Percentiles rank a stretch among this genome's conserved stretches.
Evolutionary conservation across 352 stramenopile species (phyloP).

Genomic region (Globisporangium perplexum): DNA sequence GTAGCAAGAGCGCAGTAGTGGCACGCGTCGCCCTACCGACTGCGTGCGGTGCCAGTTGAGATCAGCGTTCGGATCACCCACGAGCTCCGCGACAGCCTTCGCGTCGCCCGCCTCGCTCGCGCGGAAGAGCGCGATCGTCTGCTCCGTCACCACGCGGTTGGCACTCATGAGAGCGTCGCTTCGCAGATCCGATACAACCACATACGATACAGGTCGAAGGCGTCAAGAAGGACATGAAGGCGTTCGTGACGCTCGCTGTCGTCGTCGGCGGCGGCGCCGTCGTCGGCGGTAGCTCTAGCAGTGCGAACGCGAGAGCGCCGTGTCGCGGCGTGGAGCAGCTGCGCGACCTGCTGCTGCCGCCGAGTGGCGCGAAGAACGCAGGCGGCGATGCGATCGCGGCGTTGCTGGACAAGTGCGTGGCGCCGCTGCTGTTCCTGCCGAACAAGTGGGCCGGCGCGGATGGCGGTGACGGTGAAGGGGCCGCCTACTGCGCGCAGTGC

Average conservation of each 20-base stretch:
- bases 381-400: slow-evolving; percentile 3
- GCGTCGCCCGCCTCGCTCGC: slow-evolving; percentile 50
- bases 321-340: slow-evolving; percentile 24
- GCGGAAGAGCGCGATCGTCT: slow-evolving; percentile 55
- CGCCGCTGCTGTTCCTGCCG: slow-evolving; percentile 29
- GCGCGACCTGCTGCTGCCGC: slow-evolving; percentile 13
- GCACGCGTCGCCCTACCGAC: slow-evolving; percentile 26
- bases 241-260: not conserved
- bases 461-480: slow-evolving; percentile 12
- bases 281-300: not conserved
- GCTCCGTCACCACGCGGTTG: slow-evolving; percentile 49
- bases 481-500: slow-evolving; percentile 33
- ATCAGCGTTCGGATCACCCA: slow-evolving; percentile 37
- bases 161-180: slow-evolving; percentile 37
- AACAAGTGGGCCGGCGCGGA: slow-evolving; percentile 19
- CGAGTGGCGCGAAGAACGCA: not conserved
- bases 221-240: not conserved
- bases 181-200: not conserved
- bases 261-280: too few relatives aligned
- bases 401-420: slow-evolving; percentile 18
- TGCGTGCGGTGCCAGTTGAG: slow-evolving; percentile 73
- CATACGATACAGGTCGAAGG: too few relatives aligned
- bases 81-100: slow-evolving; percentile 34
- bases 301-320: not conserved
- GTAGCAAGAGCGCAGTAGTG: too few relatives aligned